Percentiles rank a stretch among this genome's conserved stretches.
These are phyloP conservation scores for Apiospora saccharicola DNA, from an alignment of 2,329 filamentous ascomycete species.

Conservation along the genomic window DNA sequence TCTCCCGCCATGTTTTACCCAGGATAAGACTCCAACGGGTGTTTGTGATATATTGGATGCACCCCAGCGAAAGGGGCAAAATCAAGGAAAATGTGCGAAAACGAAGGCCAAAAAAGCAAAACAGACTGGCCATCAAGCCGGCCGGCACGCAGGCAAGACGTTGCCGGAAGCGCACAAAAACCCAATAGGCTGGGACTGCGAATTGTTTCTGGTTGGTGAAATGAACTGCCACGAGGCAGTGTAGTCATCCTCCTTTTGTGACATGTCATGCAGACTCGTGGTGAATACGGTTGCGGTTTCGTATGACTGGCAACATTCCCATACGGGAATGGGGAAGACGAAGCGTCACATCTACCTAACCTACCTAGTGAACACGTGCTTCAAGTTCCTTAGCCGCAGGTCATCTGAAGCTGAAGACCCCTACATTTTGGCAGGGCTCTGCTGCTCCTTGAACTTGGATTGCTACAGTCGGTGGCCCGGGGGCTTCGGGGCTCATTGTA, in stretches of 20 bases:
- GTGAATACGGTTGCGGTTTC: not conserved
- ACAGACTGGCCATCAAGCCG: not conserved
- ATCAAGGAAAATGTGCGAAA: not conserved
- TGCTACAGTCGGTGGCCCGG: not conserved
- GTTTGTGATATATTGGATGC: slow-evolving; percentile 12
- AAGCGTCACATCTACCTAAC: not conserved
- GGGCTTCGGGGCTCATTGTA: not conserved
- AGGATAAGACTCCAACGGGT: slow-evolving; percentile 15
- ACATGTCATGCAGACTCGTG: not conserved
- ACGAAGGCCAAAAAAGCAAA: not conserved
- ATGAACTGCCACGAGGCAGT: slow-evolving; percentile 5
- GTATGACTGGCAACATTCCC: not conserved
- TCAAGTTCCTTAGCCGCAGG: not conserved
- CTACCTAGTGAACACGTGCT: not conserved
- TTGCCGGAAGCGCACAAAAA: not conserved
- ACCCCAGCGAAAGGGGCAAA: not conserved
- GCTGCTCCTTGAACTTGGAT: not conserved
- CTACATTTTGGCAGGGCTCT: not conserved
- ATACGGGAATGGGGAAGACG: not conserved
- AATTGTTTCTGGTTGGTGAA: slow-evolving; percentile 15
- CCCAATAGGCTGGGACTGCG: slow-evolving; percentile 13
- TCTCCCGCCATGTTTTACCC: slow-evolving; percentile 22
- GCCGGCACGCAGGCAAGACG: not conserved
- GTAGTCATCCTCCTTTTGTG: not conserved
- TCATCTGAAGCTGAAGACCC: too few relatives aligned